These are phyloP conservation scores for Coleophoma cylindrospora DNA, from an alignment of 2,329 filamentous ascomycete species.

Conservation along the genomic window DNA sequence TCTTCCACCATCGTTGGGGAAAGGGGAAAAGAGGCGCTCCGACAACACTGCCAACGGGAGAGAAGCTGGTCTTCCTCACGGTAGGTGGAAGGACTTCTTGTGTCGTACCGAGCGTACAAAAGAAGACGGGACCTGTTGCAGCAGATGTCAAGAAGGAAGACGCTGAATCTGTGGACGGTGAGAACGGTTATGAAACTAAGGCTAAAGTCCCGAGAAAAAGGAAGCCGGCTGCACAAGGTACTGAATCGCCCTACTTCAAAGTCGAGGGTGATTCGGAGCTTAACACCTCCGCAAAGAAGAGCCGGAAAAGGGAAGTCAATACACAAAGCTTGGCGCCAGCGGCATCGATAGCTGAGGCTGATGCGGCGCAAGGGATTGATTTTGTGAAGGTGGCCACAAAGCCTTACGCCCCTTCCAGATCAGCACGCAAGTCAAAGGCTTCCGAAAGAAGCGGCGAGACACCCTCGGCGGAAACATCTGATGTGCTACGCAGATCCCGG, in stretches of 20 bases:
- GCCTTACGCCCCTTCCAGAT: background rate
- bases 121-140: conserved; percentile 49
- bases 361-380: background rate
- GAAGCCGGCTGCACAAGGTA: conserved; percentile 8
- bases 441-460: no score
- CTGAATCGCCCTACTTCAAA: background rate
- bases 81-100: conserved; percentile 91
- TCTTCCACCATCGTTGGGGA: conserved; percentile 84
- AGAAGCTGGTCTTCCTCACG: conserved; percentile 79
- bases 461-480: no score
- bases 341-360: background rate
- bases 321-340: background rate
- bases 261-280: background rate
- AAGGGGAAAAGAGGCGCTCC: conserved; percentile 74
- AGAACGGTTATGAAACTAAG: conserved; percentile 7
- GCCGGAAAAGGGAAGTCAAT: background rate
- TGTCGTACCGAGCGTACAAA: conserved; percentile 79
- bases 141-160: conserved; percentile 17
- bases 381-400: conserved; percentile 1
- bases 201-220: conserved; percentile 26
- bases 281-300: background rate
- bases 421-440: background rate
- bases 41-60: conserved; percentile 71
- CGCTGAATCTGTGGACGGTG: conserved; percentile 1
- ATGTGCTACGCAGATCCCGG: no score